Conservation (phyloP, 2,329 filamentous ascomycete species). For the Zarea fungicola region DNA sequence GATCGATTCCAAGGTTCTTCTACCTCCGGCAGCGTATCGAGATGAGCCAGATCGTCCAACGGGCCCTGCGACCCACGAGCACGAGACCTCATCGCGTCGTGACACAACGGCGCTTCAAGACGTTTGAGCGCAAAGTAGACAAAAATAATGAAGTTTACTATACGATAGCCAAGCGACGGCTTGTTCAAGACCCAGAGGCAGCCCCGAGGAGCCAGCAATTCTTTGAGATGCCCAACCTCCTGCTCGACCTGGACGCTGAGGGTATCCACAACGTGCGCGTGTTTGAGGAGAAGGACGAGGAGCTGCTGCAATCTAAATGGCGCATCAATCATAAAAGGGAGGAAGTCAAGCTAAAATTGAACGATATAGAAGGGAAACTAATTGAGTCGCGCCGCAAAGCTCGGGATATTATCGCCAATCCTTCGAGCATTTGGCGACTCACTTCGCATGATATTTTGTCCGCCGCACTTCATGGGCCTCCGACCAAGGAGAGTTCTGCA, state of each 20-base stretch:
- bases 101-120: slow-evolving; percentile 12
- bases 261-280: slow-evolving; percentile 38
- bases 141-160: slow-evolving; percentile 24
- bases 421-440: slow-evolving; percentile 32
- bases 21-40: neutral
- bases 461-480: slow-evolving; percentile 28
- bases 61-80: slow-evolving; percentile 8
- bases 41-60: slow-evolving; percentile 6
- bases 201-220: slow-evolving; percentile 20
- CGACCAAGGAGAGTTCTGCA: neutral
- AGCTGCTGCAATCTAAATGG: slow-evolving; percentile 27
- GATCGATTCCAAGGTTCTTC: neutral
- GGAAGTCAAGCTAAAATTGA: slow-evolving; percentile 23
- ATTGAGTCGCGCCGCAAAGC: slow-evolving; percentile 21
- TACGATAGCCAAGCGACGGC: slow-evolving; percentile 18
- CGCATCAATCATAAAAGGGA: slow-evolving; percentile 18
- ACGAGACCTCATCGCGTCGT: slow-evolving; percentile 7
- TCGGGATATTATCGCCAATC: slow-evolving; percentile 20
- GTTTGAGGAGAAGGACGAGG: slow-evolving; percentile 32
- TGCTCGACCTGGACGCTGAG: slow-evolving; percentile 50
- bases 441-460: slow-evolving; percentile 40
- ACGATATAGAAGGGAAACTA: slow-evolving; percentile 26
- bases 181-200: neutral
- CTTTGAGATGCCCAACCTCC: slow-evolving; percentile 36
- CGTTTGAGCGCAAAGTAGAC: slow-evolving; percentile 13